phyloP scores from a whole-genome alignment of 1,139 yeast genomes.

The Yamadazyma epiphylla region DNA sequence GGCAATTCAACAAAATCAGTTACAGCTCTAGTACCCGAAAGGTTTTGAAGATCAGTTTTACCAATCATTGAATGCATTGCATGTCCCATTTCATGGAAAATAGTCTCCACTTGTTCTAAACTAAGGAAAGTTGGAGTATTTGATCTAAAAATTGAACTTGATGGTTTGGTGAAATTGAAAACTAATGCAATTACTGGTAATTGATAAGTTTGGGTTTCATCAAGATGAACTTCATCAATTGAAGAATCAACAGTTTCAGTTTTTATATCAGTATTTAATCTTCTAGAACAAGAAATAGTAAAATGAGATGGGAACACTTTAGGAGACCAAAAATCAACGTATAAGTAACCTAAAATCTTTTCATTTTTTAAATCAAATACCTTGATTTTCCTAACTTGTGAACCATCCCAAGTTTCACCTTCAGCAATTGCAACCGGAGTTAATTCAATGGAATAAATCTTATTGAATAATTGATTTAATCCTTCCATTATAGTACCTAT shows the following conservation, averaged over 20 bases:
- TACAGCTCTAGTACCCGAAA: slow-evolving; percentile 92
- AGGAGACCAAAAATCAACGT: slow-evolving; percentile 45
- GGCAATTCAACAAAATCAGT: slow-evolving; percentile 97
- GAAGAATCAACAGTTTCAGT: slow-evolving; percentile 24
- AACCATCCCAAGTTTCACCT: slow-evolving; percentile 84
- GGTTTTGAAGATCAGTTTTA: slow-evolving; percentile 81
- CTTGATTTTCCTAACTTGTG: slow-evolving; percentile 79
- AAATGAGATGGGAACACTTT: slow-evolving; percentile 82
- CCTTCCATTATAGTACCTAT: slow-evolving; percentile 88
- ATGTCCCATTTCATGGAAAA: slow-evolving; percentile 99
- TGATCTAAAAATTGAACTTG: slow-evolving; percentile 7
- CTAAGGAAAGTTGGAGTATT: slow-evolving; percentile 48
- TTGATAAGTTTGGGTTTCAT: slow-evolving; percentile 56
- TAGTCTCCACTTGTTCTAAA: slow-evolving; percentile 81
- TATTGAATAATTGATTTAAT: slow-evolving; percentile 62
- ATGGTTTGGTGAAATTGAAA: slow-evolving; percentile 66
- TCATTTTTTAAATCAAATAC: slow-evolving; percentile 41
- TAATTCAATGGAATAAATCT: slow-evolving; percentile 72
- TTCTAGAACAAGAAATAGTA: slow-evolving; percentile 91
- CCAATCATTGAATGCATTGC: slow-evolving; percentile 98
- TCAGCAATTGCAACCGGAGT: slow-evolving; percentile 58
- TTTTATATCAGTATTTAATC: slow-evolving; percentile 27
- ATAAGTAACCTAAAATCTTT: slow-evolving; percentile 34
- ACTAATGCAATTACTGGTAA: slow-evolving; percentile 86
- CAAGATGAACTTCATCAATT: slow-evolving; percentile 49